Evolutionary conservation across 495 filamentous ascomycete species (phyloP), one percentile per base, ranked within the genome.

Genomic region (Pseudomonodictys pantanalensis): DNA sequence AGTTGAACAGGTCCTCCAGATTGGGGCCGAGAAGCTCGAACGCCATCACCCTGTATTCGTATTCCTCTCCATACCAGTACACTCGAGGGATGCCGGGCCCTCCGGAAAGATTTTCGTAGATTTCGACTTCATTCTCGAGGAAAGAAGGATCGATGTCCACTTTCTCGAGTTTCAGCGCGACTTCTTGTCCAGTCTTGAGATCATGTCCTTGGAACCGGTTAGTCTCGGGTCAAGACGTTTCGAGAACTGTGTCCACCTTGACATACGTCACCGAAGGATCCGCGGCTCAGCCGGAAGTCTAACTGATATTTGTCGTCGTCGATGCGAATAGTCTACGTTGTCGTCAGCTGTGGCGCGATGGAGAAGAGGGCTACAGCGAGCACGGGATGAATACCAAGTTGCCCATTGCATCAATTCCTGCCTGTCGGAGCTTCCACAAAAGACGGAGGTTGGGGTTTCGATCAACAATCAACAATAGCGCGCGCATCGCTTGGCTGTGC

Each of bases 1-100:
- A 65, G 56, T 60, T 55, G 41, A 65, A 61, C 12, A 65, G 48
- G 42, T 60, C 43, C 35, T 65, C 62, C 1, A 60, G 54, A 32
- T 41, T 65, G 6, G 57, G 61, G 0, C 61, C 61, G 30, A 64
- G 49, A 43, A 64, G 56, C 0, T 64, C 56, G 41, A 64, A 64
- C 24, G 28, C 61, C 61, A 64, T 60, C 9, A 54, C 56, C 9
- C 28, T 52, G 48, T 24, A 64, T 0, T 64, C 61, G 41, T 49
- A 38, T 46, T 64, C 49, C 0, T 25, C 1, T 24, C 61, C 61
- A 35, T 64, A 12, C 61, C 61, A 64, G 15, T 64, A 47, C n/a
- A 64, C 46, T 43, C 43, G 23, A 46, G 60, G 60, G 17, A 63
- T 58, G 0, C 60, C 60, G 12, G 43, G 0, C 6, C 44, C 32